Conservation (phyloP, 2,329 filamentous ascomycete genomes). For the Cercospora sojina region DNA sequence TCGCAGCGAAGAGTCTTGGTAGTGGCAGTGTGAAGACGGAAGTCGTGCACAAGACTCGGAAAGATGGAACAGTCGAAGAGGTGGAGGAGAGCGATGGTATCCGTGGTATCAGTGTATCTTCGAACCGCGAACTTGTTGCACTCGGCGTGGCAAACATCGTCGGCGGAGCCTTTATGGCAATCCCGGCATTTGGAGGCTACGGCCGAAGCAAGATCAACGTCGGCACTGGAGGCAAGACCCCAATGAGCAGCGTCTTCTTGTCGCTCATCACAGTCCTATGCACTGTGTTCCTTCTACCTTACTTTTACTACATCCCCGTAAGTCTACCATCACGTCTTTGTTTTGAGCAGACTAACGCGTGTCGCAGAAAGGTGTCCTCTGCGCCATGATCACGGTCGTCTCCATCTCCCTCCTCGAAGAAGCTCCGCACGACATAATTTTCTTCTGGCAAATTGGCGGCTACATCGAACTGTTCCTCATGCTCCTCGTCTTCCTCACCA, state of each 20-base stretch:
- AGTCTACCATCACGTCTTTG: conserved; percentile 41
- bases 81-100: conserved; percentile 54
- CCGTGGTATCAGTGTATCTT: conserved; percentile 76
- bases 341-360: neutral
- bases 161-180: conserved; percentile 84
- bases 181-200: conserved; percentile 94
- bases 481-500: conserved; percentile 84
- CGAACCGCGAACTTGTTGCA: conserved; percentile 91
- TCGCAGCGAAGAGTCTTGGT: conserved; percentile 88
- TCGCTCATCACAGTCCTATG: conserved; percentile 78
- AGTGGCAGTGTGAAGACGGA: conserved; percentile 55
- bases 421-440: conserved; percentile 84
- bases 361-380: conserved; percentile 81
- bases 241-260: conserved; percentile 88
- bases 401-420: conserved; percentile 95
- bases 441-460: conserved; percentile 82
- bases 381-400: conserved; percentile 90
- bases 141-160: conserved; percentile 88
- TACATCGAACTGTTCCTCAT: conserved; percentile 86
- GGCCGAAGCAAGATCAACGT: conserved; percentile 94
- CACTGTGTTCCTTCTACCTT: conserved; percentile 79
- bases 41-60: conserved; percentile 44
- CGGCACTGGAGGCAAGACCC: conserved; percentile 85
- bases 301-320: conserved; percentile 94
- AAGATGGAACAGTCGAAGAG: conserved; percentile 34